Base-by-base conservation (phyloP, 139 green algal genomes). In the Closterium sp. region DNA sequence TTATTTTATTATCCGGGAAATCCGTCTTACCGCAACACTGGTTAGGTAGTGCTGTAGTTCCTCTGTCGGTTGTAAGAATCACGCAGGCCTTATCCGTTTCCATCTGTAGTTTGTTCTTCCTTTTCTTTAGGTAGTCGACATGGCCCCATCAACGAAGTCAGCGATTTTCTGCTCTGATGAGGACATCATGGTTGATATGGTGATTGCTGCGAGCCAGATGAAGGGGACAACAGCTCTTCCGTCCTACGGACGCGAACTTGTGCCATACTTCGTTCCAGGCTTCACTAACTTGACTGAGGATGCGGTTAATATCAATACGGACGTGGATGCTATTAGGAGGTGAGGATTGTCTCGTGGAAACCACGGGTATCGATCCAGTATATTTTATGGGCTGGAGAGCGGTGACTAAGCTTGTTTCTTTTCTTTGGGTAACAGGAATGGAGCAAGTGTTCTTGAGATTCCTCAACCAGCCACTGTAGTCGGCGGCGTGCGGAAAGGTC, bases 221-320 rank as follows among this genome's bases (percentile, higher is more conserved):
- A 89, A 89, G 31, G 86, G 86, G n/a, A 33, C 31, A 33, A 28
- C 87, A 19, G n/a, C 86, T 89, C 31, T 89, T 33, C 86, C 86
- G n/a, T 89, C 86, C 2, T 89, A 28, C 34, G 86, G 86, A 31
- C n/a, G 86, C 16, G 31, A 89, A 81, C 36, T 89, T 31, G 86
- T 89, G 86, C 86, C 86, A 43, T 89, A 89, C 86, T 89, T 89
- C 36, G 86, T 89, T 33, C 86, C 86, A 34, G 86, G 86, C 36
- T 19, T 33, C n/a, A 33, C 34, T 33, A 33, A 66, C 30, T 89
- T 66, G 25, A 35, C 31, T 35, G 86, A 89, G 36, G 86, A 33
- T 66, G 86, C 34, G 87, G 86, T 89, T 33, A 89, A 89, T 23
- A 76, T 35, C 31, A 89, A 89, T 76, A 89, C 86, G 34, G 86